Conservation (phyloP, 352 stramenopile genomes). For the Phytophthora citricola region DNA sequence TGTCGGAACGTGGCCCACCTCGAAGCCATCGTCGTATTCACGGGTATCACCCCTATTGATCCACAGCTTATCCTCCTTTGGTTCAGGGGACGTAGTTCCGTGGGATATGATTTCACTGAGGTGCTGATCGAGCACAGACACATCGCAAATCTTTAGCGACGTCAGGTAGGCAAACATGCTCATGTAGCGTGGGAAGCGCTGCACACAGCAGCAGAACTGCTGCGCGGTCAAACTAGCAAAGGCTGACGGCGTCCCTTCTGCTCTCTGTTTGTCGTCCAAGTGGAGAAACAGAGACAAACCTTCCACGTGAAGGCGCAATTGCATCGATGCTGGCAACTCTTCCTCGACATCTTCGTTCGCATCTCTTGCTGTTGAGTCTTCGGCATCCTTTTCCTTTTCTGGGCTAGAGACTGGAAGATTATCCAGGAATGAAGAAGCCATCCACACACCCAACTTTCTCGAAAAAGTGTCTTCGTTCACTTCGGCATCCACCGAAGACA, state of each 20-base stretch:
- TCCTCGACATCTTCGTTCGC: constrained; percentile 37
- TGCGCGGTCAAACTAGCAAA: constrained; percentile 74
- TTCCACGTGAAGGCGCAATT: constrained; percentile 78
- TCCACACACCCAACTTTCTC: constrained; percentile 62
- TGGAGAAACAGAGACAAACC: constrained; percentile 76
- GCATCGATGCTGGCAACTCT: constrained; percentile 54
- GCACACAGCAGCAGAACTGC: constrained; percentile 76
- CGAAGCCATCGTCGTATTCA: constrained; percentile 23
- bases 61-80: constrained; percentile 26
- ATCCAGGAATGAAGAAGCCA: constrained; percentile 67
- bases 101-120: constrained; percentile 75
- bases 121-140: constrained; percentile 63
- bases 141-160: constrained; percentile 76
- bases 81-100: constrained; percentile 33
- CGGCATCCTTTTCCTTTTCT: constrained; percentile 34
- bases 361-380: constrained; percentile 22
- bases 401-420: constrained; percentile 31
- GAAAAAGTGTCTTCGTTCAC: constrained; percentile 50
- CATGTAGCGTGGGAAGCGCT: constrained; percentile 73
- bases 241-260: constrained; percentile 42
- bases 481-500: constrained; percentile 41
- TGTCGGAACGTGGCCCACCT: constrained; percentile 60
- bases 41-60: constrained; percentile 14
- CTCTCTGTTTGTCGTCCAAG: constrained; percentile 45
- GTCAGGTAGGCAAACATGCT: constrained; percentile 77